Evolutionary conservation across 805 yeast species (phyloP).

Genomic region (Candida manassasensis): DNA sequence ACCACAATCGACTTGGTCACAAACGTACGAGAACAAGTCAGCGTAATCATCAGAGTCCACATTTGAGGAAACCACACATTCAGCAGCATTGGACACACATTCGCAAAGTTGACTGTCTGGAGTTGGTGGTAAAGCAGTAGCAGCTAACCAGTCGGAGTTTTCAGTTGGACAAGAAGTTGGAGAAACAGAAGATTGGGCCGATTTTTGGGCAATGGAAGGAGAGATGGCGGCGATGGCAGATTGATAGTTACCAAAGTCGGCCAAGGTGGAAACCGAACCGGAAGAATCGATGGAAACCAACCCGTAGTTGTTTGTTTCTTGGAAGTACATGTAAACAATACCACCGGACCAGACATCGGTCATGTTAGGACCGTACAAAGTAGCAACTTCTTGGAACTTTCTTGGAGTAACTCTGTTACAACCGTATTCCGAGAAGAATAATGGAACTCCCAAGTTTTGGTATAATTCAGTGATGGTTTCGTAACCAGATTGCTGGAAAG

Average conservation of each 20-base stretch:
- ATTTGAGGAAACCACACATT: slow-evolving; percentile 29
- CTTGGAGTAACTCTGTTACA: slow-evolving; percentile 70
- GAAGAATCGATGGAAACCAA: slow-evolving; percentile 50
- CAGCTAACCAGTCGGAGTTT: slow-evolving; percentile 33
- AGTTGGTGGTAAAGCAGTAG: slow-evolving; percentile 40
- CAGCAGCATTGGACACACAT: slow-evolving; percentile 30
- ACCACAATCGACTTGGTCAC: slow-evolving; percentile 31
- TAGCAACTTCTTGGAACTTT: slow-evolving; percentile 64
- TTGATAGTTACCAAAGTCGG: slow-evolving; percentile 61
- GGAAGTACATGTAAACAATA: slow-evolving; percentile 80
- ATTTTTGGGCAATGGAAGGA: slow-evolving; percentile 19
- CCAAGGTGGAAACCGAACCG: slow-evolving; percentile 52
- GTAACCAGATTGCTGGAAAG: slow-evolving; percentile 61
- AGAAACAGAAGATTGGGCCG: slow-evolving; percentile 19
- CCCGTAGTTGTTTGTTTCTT: slow-evolving; percentile 74
- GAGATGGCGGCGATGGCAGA: slow-evolving; percentile 49
- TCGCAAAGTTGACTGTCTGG: slow-evolving; percentile 34
- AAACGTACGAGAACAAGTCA: slow-evolving; percentile 30
- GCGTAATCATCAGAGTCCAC: slow-evolving; percentile 30
- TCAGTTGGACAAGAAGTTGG: slow-evolving; percentile 34
- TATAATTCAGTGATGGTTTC: slow-evolving; percentile 59
- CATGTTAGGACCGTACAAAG: slow-evolving; percentile 63
- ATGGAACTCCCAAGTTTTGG: slow-evolving; percentile 61
- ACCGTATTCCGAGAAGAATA: slow-evolving; percentile 81
- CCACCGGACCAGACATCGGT: slow-evolving; percentile 88